These are phyloP conservation scores for Urtica urens DNA, from an alignment of 306 rosid genomes.

Conservation along the genomic window DNA sequence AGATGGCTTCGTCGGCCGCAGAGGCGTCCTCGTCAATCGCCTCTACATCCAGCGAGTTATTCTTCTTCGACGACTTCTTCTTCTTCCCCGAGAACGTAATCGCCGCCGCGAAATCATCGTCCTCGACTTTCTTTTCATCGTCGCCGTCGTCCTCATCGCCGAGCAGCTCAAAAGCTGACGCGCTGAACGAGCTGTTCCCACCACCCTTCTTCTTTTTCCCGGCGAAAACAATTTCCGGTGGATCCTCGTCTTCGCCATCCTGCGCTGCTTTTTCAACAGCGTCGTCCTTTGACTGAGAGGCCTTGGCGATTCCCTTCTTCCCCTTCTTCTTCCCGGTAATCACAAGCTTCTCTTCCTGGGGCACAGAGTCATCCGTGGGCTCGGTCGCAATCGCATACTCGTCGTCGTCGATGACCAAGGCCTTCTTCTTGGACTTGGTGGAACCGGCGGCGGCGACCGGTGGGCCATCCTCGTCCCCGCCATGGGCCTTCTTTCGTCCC, in stretches of 20 bases:
- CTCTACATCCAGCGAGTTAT: slow-evolving; percentile 30
- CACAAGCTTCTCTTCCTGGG: slow-evolving; percentile 33
- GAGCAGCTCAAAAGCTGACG: slow-evolving; percentile 53
- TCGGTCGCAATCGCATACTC: slow-evolving; percentile 67
- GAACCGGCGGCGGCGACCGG: slow-evolving; percentile 32
- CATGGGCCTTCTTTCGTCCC: slow-evolving; percentile 68
- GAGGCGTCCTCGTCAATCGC: slow-evolving; percentile 32
- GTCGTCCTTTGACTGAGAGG: slow-evolving; percentile 19
- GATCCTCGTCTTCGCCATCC: slow-evolving; percentile 25
- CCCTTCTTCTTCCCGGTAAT: slow-evolving; percentile 64
- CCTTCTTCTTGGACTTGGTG: slow-evolving; percentile 73
- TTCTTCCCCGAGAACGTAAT: slow-evolving; percentile 76
- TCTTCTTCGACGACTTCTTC: slow-evolving; percentile 74
- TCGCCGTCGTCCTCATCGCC: slow-evolving; percentile 37
- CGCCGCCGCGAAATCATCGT: slow-evolving; percentile 33
- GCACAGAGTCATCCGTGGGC: slow-evolving; percentile 46
- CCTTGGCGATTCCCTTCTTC: slow-evolving; percentile 47
- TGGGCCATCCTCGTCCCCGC: slow-evolving; percentile 47
- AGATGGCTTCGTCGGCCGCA: slow-evolving; percentile 29
- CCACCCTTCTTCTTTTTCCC: slow-evolving; percentile 82
- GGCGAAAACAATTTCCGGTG: slow-evolving; percentile 36
- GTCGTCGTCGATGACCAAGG: slow-evolving; percentile 52
- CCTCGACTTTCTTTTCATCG: slow-evolving; percentile 36
- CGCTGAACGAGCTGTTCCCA: slow-evolving; percentile 33
- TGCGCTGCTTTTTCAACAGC: slow-evolving; percentile 16